Evolutionary conservation across 2,329 filamentous ascomycete species (phyloP), one percentile per base, ranked within the genome.

Genomic region (Trichoderma hamatum): DNA sequence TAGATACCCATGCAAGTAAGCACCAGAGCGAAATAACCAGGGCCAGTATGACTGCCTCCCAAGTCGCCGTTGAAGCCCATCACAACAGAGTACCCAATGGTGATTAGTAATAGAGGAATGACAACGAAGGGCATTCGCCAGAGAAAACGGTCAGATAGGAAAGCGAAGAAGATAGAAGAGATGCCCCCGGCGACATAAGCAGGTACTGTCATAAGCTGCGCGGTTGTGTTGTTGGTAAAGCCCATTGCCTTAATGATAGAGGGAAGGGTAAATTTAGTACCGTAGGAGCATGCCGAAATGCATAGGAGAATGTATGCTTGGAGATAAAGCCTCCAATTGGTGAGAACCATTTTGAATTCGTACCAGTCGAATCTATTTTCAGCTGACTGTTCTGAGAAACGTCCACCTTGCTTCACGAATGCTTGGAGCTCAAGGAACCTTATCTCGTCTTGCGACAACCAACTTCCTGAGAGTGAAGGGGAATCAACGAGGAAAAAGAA

Each of bases 401-500:
- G 70, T 0, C 75, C 75, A 1, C 75, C 75, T 58, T 77, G 74
- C 71, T 77, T 77, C 68, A 77, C 72, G 59, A 75, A 76, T 55
- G 46, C 70, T 66, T 75, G 73, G 3, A 77, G 70, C 69, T 77
- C 72, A 5, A 77, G 72, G 65, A 75, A 77, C 2, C 75, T 73
- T 11, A 76, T 80, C 73, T 82, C 80, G 11, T 81, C 79, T 0
- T 74, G 66, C 1, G 74, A 72, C 0, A 82, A 75, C 78, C 80
- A 82, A 3, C 71, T 67, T 0, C 69, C 68, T 1, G 78, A 79
- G 0, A 78, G 71, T 1, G 74, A n/a, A 5, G 91, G 91, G 79
- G 94, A 94, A 70, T 89, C 87, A 0, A 91, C 90, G 52, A 94
- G 87, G 46, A 87, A 79, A 77, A 93, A 94, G 79, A 86, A 90